Evolutionary conservation across 495 filamentous ascomycete genomes (phyloP), one percentile per base, ranked within the genome.

Genomic region (Penicillium cataractarum): DNA sequence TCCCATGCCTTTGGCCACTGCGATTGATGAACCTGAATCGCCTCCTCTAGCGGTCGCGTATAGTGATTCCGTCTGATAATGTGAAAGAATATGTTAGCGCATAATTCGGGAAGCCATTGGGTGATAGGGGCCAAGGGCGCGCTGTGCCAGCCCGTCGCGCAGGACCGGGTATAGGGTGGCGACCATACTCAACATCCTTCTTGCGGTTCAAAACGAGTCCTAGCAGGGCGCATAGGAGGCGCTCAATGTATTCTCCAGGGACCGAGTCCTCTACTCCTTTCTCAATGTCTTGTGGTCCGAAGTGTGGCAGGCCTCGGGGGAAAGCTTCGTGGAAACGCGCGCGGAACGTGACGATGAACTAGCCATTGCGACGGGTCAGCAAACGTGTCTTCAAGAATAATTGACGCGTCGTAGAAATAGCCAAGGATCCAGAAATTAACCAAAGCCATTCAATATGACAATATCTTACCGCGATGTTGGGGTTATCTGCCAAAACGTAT

Each of bases 281-380:
- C 79, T 99, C 95, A 55, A 99, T 85, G 78, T 99, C 95, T 76
- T 99, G 95, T 24, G 94, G 94, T 24, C 95, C 95, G 60, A 93
- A 90, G 71, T 97, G 91, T 57, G 90, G 82, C 8, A 96, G 78
- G 40, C 90, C 92, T 72, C 92, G 92, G 33, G 92, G 89, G 63
- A 99, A 93, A 60, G 85, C 89, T 44, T 96, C 92, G 73, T 83
- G 87, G 73, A 98, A 98, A 69, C 95, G 91, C 76, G 91, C 87
- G 72, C 94, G 90, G 76, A 97, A 99, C 92, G 93, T 97, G 66
- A 97, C 91, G 75, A 99, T 92, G 76, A 99, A 96, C 93, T 97
- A 76, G 42, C 55, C 58, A 69, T 73, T 79, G 69, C 67, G 71
- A 77, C 64, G 61, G 63, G 65, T 78, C 62, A 78, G 78, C 65